Percentiles rank a stretch among this genome's conserved stretches.
Conservation (phyloP, 208 protist genomes). For the Leishmania martiniquensis region DNA sequence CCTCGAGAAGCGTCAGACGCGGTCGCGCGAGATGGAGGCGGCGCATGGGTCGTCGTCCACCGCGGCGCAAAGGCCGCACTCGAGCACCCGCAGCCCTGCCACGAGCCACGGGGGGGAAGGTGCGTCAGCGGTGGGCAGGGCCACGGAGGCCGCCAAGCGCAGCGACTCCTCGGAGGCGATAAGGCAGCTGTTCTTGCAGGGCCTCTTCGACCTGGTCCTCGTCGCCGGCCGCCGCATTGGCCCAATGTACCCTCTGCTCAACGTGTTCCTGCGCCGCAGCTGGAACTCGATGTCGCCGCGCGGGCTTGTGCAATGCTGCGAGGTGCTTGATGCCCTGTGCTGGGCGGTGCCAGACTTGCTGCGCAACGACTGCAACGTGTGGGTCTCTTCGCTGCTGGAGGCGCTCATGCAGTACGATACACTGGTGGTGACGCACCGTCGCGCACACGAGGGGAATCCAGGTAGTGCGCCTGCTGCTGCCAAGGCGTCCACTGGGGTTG, state of each 20-base stretch:
- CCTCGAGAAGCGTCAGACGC: conserved; percentile 23
- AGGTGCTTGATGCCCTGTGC: conserved; percentile 64
- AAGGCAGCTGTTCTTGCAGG: conserved; percentile 41
- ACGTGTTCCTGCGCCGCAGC: conserved; percentile 58
- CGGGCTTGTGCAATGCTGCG: conserved; percentile 55
- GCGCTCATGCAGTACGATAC: conserved; percentile 44
- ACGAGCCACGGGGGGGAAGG: background rate
- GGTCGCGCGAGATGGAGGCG: conserved; percentile 4
- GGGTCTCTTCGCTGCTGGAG: conserved; percentile 58
- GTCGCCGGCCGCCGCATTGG: conserved; percentile 54
- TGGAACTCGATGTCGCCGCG: conserved; percentile 39
- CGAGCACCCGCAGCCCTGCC: background rate
- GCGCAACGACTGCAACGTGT: conserved; percentile 57
- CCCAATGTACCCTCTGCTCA: conserved; percentile 71
- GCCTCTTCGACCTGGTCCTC: conserved; percentile 54
- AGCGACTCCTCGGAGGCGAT: conserved; percentile 16
- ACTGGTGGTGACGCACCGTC: conserved; percentile 31
- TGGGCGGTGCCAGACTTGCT: conserved; percentile 65
- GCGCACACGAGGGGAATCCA: conserved; percentile 13
- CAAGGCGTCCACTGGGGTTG: background rate
- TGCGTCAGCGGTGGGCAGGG: background rate
- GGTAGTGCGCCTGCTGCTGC: background rate
- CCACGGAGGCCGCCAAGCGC: background rate
- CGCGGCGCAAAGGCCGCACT: background rate
- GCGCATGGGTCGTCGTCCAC: background rate